phyloP scores from a whole-genome alignment of 148 eudicot genomes.

The Rhododendron mucronatum region DNA sequence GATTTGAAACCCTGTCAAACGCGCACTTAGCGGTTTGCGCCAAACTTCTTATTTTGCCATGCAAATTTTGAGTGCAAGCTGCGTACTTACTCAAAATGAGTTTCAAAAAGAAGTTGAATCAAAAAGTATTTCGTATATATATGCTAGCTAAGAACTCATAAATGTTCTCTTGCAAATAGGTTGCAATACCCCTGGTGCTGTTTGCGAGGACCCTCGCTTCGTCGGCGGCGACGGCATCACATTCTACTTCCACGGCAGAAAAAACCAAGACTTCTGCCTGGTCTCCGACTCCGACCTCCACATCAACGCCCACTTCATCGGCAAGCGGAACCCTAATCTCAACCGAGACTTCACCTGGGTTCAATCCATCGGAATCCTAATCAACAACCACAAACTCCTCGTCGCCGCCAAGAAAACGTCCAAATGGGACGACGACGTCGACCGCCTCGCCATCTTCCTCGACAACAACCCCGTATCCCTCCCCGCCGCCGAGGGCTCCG shows the following conservation, averaged over 20 bases:
- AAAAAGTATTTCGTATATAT: background rate
- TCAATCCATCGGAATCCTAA: constrained; percentile 28
- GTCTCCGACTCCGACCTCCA: constrained; percentile 16
- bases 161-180: background rate
- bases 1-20: no score
- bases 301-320: constrained; percentile 25
- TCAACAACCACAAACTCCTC: constrained; percentile 11
- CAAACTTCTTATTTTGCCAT: background rate
- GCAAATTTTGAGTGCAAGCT: background rate
- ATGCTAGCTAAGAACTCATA: background rate
- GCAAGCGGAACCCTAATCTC: constrained; percentile 20
- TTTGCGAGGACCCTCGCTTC: constrained; percentile 23
- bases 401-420: constrained; percentile 8
- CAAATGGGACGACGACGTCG: constrained; percentile 3
- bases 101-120: background rate
- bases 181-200: constrained; percentile 6
- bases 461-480: background rate
- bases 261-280: constrained; percentile 18
- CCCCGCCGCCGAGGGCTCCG: constrained; percentile 6
- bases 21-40: background rate
- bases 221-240: constrained; percentile 20
- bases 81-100: background rate
- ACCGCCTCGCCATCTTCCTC: constrained; percentile 8
- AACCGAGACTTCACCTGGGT: constrained; percentile 26
- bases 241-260: constrained; percentile 21